Percentiles rank a stretch among this genome's conserved stretches.
phyloP scores from a whole-genome alignment of 139 green algal genomes.

The Picocystis salinarum region DNA sequence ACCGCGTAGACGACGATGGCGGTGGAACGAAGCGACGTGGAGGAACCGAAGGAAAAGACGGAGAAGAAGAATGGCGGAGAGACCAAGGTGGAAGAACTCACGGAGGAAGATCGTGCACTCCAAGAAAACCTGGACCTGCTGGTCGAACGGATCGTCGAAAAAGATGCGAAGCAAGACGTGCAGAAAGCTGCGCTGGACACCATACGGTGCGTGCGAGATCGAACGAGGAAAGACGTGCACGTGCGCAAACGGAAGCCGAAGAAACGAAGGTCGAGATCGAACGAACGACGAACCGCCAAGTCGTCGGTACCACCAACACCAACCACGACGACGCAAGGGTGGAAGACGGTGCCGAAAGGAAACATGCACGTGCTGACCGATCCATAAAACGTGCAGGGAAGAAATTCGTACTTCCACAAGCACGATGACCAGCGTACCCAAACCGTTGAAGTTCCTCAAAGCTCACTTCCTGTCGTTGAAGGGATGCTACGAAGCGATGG shows the following conservation, averaged over 20 bases:
- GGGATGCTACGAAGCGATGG: slow-evolving; percentile 29
- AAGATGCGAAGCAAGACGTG: slow-evolving; percentile 23
- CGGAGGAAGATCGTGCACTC: slow-evolving; percentile 74
- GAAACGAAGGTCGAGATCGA: slow-evolving; percentile 18
- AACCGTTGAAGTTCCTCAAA: slow-evolving; percentile 95
- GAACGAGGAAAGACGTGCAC: not conserved
- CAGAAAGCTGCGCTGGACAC: slow-evolving; percentile 43
- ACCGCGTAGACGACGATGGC: too few relatives aligned
- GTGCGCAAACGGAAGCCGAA: not conserved
- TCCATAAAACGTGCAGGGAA: slow-evolving; percentile 7
- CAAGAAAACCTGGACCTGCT: slow-evolving; percentile 81
- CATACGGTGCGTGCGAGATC: slow-evolving; percentile 1
- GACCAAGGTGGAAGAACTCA: slow-evolving; percentile 43
- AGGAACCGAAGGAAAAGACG: slow-evolving; percentile 3
- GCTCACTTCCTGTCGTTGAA: slow-evolving; percentile 65
- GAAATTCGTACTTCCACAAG: slow-evolving; percentile 70
- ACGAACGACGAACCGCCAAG: not conserved
- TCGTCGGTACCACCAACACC: not conserved
- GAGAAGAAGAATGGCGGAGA: slow-evolving; percentile 16
- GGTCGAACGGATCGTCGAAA: slow-evolving; percentile 47
- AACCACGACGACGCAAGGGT: too few relatives aligned
- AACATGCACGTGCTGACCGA: not conserved
- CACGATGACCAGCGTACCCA: slow-evolving; percentile 94
- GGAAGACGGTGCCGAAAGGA: too few relatives aligned
- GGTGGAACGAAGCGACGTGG: not conserved